These are phyloP conservation scores for Yamadazyma phyllophila DNA, from an alignment of 805 yeast species.

Conservation along the genomic window DNA sequence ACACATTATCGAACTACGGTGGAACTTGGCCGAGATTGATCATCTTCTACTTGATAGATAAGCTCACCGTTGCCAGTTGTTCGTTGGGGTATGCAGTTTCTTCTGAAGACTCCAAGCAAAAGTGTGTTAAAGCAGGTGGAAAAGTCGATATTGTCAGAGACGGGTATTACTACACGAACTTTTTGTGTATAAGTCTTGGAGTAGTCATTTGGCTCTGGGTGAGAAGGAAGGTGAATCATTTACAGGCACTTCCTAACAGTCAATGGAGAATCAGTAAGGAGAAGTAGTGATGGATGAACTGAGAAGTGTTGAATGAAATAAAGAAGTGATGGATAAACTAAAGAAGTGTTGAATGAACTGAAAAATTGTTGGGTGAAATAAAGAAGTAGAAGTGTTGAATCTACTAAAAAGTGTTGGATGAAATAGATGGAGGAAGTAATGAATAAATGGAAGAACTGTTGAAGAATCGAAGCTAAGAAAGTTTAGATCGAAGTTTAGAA, in stretches of 20 bases:
- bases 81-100: slow-evolving; percentile 15
- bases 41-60: slow-evolving; percentile 76
- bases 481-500: no score
- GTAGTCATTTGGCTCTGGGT: slow-evolving; percentile 66
- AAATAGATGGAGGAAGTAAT: no score
- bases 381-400: no score
- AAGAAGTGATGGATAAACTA: no score
- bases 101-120: slow-evolving; percentile 40
- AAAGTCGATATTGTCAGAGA: slow-evolving; percentile 54
- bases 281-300: no score
- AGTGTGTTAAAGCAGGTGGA: slow-evolving; percentile 59
- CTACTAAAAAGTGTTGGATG: no score
- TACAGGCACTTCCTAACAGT: slow-evolving; percentile 70
- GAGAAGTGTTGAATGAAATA: neutral
- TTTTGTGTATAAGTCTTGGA: slow-evolving; percentile 70
- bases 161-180: slow-evolving; percentile 81
- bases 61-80: slow-evolving; percentile 68
- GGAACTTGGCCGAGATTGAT: slow-evolving; percentile 97
- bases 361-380: no score
- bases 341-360: no score
- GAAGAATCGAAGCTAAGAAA: no score
- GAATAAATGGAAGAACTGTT: no score
- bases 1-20: slow-evolving; percentile 88
- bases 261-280: slow-evolving; percentile 64
- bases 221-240: slow-evolving; percentile 52